These are phyloP conservation scores for Agaricus blazei DNA, from an alignment of 768 basidiomycete genomes.

Conservation along the genomic window DNA sequence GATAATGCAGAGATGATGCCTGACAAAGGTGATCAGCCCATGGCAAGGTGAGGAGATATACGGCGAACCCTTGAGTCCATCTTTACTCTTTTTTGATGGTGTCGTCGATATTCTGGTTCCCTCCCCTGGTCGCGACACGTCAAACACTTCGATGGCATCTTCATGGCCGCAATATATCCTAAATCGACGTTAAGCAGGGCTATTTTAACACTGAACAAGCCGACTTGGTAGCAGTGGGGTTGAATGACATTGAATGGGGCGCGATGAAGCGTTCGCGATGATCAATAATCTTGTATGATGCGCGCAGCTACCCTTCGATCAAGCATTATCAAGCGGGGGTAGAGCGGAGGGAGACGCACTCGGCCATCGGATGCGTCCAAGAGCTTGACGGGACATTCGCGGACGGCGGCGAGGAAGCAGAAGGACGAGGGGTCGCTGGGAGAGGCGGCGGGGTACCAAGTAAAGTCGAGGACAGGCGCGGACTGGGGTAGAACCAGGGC, in stretches of 20 bases:
- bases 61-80: conserved; percentile 77
- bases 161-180: conserved; percentile 88
- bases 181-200: not conserved
- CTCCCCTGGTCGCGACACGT: conserved; percentile 67
- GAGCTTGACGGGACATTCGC: conserved; percentile 82
- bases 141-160: conserved; percentile 82
- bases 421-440: conserved; percentile 53
- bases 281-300: conserved; percentile 89
- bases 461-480: conserved; percentile 69
- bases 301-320: conserved; percentile 58
- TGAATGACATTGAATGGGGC: conserved; percentile 81
- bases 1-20: conserved; percentile 85
- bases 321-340: not conserved
- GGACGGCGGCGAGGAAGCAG: conserved; percentile 80
- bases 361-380: conserved; percentile 75
- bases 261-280: conserved; percentile 90
- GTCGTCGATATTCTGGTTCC: conserved; percentile 68
- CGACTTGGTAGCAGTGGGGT: conserved; percentile 60
- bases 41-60: not conserved
- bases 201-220: conserved; percentile 12
- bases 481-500: conserved; percentile 42
- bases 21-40: conserved; percentile 21
- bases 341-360: conserved; percentile 36
- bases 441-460: conserved; percentile 84
- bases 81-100: conserved; percentile 70